These are phyloP conservation scores for Trametes gibbosa DNA, from an alignment of 768 basidiomycete species.

Conservation along the genomic window DNA sequence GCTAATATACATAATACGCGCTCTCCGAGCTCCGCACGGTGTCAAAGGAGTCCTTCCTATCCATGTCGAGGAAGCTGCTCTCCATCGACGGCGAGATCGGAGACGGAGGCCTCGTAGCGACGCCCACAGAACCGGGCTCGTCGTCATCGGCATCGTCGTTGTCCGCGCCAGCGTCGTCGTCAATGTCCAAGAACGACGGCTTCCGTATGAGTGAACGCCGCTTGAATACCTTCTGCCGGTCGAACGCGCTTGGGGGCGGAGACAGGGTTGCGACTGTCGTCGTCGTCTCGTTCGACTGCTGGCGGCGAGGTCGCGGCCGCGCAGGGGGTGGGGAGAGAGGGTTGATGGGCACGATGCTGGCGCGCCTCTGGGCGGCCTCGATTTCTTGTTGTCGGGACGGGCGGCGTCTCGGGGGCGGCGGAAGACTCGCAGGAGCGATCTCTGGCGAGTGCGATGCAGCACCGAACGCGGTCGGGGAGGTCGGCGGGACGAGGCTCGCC, in stretches of 20 bases:
- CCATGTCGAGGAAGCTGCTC: conserved; percentile 42
- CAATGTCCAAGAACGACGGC: conserved; percentile 73
- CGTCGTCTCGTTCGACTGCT: conserved; percentile 2
- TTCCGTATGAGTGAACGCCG: conserved; percentile 58
- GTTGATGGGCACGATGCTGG: conserved; percentile 31
- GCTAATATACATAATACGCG: conserved; percentile 24
- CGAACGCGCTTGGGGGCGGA: conserved; percentile 30
- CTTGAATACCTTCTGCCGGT: conserved; percentile 20
- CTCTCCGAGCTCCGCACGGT: conserved; percentile 34
- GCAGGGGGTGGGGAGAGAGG: conserved; percentile 39
- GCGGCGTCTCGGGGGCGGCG: conserved; percentile 46
- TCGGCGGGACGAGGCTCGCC: conserved; percentile 24
- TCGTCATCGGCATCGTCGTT: conserved; percentile 4
- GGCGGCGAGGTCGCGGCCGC: conserved; percentile 13
- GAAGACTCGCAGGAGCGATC: conserved; percentile 37
- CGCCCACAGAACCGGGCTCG: conserved; percentile 1
- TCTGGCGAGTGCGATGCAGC: conserved; percentile 26
- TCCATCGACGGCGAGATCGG: conserved; percentile 21
- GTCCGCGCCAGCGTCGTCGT: conserved; percentile 29
- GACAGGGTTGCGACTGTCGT: background rate
- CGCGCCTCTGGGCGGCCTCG: conserved; percentile 14
- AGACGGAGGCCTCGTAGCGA: conserved; percentile 3
- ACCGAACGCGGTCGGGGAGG: conserved; percentile 20
- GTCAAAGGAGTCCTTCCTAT: conserved; percentile 39
- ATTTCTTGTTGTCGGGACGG: conserved; percentile 20